Evolutionary conservation across 2,329 filamentous ascomycete genomes (phyloP), one percentile per base, ranked within the genome.

Genomic region (Alternaria incomplexa): DNA sequence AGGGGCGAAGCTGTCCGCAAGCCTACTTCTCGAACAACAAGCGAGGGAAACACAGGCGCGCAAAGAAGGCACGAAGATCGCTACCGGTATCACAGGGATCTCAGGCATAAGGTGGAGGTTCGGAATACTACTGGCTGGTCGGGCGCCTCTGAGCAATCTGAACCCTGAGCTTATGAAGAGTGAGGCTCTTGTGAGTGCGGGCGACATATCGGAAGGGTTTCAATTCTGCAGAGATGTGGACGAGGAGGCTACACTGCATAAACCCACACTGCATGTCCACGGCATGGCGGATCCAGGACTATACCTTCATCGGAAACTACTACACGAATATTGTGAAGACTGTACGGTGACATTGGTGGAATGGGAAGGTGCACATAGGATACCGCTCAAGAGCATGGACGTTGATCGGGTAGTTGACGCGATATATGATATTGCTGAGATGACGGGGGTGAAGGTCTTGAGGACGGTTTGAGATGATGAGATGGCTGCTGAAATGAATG

Each of bases 291-390:
- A 91, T 77, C 82, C 85, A 0, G 88, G 88, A 0, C 71, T 93
- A 23, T 80, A 86, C 62, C 78, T 87, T 47, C 90, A 92, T 73
- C 79, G 84, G 58, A 81, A 84, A 73, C 72, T 90, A 68, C 73
- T 88, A 54, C 77, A 86, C 9, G 78, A 86, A 55, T 93, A 90
- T 75, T 91, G 88, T 73, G 83, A 87, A 53, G 73, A 81, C 10
- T 84, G 82, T 0, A 87, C 81, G 3, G 81, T 85, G 6, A 83
- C 79, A 43, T 64, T 93, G 48, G 77, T 94, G 1, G 89, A 93
- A 76, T 94, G 91, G 92, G 86, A 92, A 61, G 91, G 90, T 0
- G 85, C 84, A 1, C 92, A 95, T 76, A 81, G 91, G 6, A 82
- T 95, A 52, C 90, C 91, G 2, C 85, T 94, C 62, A 91, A 91